phyloP scores from a whole-genome alignment of 164 flowering plant genomes.

The Liquidambar formosana region DNA sequence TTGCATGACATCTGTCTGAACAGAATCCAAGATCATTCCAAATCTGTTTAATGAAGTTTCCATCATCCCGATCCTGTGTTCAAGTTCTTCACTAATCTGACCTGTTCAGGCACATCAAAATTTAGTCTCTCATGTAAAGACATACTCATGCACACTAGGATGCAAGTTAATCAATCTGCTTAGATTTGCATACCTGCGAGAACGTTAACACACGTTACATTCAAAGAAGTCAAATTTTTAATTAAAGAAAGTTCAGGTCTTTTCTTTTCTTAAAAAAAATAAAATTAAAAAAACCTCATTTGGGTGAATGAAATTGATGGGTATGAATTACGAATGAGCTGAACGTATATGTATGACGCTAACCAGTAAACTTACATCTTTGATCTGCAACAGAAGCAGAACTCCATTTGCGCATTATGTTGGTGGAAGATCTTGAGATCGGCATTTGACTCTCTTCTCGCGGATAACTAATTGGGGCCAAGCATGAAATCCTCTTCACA shows the following conservation, averaged over 20 bases:
- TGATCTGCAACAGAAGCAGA: constrained; percentile 46
- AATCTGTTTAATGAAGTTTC: constrained; percentile 72
- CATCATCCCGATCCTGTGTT: constrained; percentile 68
- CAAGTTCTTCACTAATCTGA: constrained; percentile 74
- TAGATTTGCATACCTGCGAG: neutral
- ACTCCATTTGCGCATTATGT: constrained; percentile 63
- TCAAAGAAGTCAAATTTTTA: too few species aligned
- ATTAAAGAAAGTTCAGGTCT: neutral
- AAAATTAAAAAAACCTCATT: neutral
- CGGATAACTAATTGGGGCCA: constrained; percentile 44
- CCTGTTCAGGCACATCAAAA: constrained; percentile 47
- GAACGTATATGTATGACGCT: neutral
- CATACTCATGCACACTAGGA: neutral
- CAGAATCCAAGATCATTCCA: constrained; percentile 81
- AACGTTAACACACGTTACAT: neutral
- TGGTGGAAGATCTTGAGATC: constrained; percentile 63
- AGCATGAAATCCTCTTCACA: constrained; percentile 49
- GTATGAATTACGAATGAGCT: neutral
- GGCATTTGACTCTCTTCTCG: constrained; percentile 72
- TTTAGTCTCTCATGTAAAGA: constrained; percentile 1
- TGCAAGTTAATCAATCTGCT: neutral
- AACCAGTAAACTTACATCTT: constrained; percentile 47
- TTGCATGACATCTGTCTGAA: constrained; percentile 90
- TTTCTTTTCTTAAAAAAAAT: neutral
- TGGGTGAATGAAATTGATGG: neutral